Conservation (phyloP, 1,139 yeast genomes). For the Nakaseomyces kungkrabaensis region DNA sequence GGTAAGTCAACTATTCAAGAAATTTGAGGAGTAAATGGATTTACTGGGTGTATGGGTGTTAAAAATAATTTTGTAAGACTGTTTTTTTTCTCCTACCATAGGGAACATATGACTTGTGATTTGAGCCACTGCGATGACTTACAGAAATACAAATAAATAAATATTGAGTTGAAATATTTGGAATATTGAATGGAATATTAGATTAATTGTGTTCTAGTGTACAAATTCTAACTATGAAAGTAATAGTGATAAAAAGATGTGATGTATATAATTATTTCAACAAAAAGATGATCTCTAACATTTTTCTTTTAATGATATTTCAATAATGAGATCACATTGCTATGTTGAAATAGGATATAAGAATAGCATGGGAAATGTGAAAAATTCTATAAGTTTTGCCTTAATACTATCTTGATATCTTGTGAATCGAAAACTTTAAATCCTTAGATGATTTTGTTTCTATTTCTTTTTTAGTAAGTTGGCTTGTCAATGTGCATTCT, state of each 20-base stretch:
- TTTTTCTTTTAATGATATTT: neutral
- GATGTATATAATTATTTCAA: neutral
- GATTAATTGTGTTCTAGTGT: conserved; percentile 4
- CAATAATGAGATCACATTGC: no score
- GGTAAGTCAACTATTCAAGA: no score
- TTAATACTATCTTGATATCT: neutral
- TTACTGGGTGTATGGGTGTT: neutral
- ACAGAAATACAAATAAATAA: no score
- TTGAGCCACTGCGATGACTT: neutral
- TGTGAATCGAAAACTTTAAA: no score
- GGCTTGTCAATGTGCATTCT: conserved; percentile 23
- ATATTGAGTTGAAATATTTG: neutral
- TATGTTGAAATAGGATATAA: no score
- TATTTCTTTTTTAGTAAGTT: conserved; percentile 6
- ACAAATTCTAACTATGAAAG: conserved; percentile 1
- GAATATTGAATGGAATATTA: neutral
- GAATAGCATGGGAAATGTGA: no score
- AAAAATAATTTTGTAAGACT: neutral
- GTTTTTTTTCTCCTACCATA: neutral
- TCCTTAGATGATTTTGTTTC: neutral
- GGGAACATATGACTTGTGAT: no score
- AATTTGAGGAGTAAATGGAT: no score
- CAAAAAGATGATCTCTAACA: neutral
- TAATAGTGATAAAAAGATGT: neutral
- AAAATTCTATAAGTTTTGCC: neutral